Conservation (phyloP, 2,329 filamentous ascomycete species). For the Verticillium longisporum region DNA sequence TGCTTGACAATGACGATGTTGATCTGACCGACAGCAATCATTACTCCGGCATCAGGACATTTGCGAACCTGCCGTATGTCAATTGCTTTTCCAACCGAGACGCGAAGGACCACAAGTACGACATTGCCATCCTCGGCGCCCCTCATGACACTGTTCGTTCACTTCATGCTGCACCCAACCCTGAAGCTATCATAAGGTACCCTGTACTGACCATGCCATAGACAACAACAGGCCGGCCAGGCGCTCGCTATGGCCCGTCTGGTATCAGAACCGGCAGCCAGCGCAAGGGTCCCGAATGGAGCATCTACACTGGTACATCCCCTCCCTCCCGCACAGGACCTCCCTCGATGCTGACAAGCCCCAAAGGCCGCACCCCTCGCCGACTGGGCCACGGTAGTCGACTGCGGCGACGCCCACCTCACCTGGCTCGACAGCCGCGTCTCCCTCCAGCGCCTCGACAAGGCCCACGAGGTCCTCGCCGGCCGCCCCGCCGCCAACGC, state of each 20-base stretch:
- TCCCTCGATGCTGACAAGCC: not conserved
- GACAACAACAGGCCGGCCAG: constrained; percentile 18
- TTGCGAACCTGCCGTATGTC: constrained; percentile 16
- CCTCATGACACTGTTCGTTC: constrained; percentile 19
- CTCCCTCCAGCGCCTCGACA: constrained; percentile 67
- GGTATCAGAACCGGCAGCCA: constrained; percentile 19
- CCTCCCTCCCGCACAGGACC: not conserved
- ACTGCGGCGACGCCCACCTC: constrained; percentile 74
- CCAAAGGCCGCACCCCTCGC: constrained; percentile 5
- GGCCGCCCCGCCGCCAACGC: constrained; percentile 31
- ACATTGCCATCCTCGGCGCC: constrained; percentile 21
- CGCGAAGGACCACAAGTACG: constrained; percentile 8
- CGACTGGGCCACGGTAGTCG: constrained; percentile 42
- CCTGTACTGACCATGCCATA: not conserved
- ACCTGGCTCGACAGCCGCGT: constrained; percentile 72
- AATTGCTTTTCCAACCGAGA: constrained; percentile 16
- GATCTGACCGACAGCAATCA: constrained; percentile 8
- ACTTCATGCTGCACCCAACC: no score
- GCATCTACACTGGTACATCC: constrained; percentile 16
- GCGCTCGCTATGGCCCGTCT: constrained; percentile 19
- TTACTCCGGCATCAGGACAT: constrained; percentile 14
- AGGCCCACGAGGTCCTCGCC: constrained; percentile 37
- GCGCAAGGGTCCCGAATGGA: constrained; percentile 14
- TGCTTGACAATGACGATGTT: constrained; percentile 5
- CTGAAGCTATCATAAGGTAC: not conserved